Evolutionary conservation across 495 filamentous ascomycete genomes (phyloP), one percentile per base, ranked within the genome.

Genomic region (Aspergillus bertholletiae): DNA sequence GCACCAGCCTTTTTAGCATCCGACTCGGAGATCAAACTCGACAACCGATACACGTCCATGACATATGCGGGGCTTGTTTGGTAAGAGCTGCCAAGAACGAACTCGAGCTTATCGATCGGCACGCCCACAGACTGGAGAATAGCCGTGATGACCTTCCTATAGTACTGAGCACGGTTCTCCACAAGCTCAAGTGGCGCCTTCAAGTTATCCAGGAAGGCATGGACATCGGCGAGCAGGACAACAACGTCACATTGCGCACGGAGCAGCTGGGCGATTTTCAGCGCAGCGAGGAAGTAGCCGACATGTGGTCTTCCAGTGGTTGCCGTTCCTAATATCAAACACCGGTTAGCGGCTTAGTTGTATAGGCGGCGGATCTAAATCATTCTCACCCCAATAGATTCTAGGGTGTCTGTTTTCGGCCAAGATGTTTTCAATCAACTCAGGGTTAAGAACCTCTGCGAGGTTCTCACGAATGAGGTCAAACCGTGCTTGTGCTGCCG

Each of bases 211-310:
- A 80, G 64, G 65, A 79, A 80, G 17, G 56, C 76, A 56, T 81
- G 78, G 7, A 83, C 70, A 58, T 96, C 90, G 57, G 90, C 90
- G 12, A 96, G 83, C 9, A 96, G 84, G 44, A 96, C 78, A 35
- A 80, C 85, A 51, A 97, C 82, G 21, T 88, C 77, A 70, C 91
- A 96, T 18, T 89, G 92, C 21, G 94, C 92, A 28, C 78, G 78
- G 3, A 98, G 84, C 56, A 96, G 83, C 62, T 98, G 85, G 28
- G 91, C 92, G 61, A 97, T 85, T 71, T 97, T 97, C 56, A 96
- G 21, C 0, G 62, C 56, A 13, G 62, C 32, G 2, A 93, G 87
- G 54, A 93, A 90, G 78, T 97, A 97, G 37, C 90, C 88, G 59
- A 79, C 84, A 59, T 95, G 90, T 12, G 89, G 90, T 57, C 81